These are phyloP conservation scores for Solanum verrucosum DNA, from an alignment of 257 asterid species.

Conservation along the genomic window DNA sequence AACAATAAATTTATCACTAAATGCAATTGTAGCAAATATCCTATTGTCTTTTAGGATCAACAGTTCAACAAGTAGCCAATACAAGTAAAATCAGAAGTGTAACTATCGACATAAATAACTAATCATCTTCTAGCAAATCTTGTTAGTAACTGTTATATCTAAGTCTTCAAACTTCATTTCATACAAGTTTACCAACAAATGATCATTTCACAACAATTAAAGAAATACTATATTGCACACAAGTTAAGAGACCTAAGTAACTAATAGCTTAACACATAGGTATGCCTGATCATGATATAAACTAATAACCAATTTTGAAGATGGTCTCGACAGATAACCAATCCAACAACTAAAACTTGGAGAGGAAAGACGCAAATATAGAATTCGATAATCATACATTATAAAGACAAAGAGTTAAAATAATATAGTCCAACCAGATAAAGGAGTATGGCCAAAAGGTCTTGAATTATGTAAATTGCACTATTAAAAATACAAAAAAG, in stretches of 20 bases:
- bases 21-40: neutral
- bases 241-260: neutral
- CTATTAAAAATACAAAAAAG: no score
- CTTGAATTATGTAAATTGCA: no score
- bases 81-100: neutral
- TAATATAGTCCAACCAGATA: no score
- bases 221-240: neutral
- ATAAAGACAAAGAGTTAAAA: no score
- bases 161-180: neutral
- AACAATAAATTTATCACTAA: no score
- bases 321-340: no score
- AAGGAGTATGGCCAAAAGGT: no score
- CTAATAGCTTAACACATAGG: neutral
- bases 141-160: neutral
- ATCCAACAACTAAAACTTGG: no score
- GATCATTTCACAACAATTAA: neutral
- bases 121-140: neutral
- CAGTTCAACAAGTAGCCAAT: neutral
- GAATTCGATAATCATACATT: no score
- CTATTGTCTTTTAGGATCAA: neutral
- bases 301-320: no score
- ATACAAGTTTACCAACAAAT: neutral
- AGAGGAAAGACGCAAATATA: no score
- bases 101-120: neutral
- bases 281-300: no score